Evolutionary conservation across 805 yeast genomes (phyloP).

Genomic region (Kuraishia capsulata): DNA sequence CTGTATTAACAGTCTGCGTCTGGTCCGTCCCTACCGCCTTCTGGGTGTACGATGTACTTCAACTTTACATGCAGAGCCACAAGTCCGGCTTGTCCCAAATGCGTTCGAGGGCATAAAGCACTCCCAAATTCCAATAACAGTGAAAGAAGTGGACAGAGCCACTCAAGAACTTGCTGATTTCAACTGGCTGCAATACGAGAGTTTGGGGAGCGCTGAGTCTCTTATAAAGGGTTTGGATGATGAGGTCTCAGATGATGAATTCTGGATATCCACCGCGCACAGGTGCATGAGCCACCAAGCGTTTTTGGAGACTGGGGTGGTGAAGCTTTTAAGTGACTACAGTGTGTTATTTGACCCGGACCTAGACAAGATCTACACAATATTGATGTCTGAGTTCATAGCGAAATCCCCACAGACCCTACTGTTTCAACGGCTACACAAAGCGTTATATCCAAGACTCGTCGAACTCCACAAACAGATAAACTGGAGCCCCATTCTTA

Average conservation of each 20-base stretch:
- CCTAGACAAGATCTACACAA: background rate
- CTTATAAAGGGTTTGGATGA: background rate
- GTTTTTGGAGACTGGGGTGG: background rate
- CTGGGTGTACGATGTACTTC: too few species aligned
- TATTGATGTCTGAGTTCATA: background rate
- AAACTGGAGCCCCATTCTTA: background rate
- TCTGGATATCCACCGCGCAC: background rate
- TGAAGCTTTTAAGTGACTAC: background rate
- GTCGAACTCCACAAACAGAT: background rate
- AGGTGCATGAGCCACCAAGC: background rate
- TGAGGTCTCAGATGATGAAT: background rate
- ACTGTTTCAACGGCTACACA: background rate
- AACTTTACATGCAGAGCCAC: too few species aligned
- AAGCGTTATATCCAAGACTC: background rate
- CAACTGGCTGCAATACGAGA: background rate
- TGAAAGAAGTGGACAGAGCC: background rate
- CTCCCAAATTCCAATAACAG: too few species aligned
- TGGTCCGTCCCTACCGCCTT: too few species aligned
- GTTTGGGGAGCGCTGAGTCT: background rate
- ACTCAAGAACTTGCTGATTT: background rate
- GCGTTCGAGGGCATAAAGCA: too few species aligned
- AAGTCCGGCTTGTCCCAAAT: too few species aligned
- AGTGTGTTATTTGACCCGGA: background rate
- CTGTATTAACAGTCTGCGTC: too few species aligned
- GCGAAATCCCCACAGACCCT: background rate